phyloP scores from a whole-genome alignment of 164 flowering plant genomes.

The Malania oleifera region DNA sequence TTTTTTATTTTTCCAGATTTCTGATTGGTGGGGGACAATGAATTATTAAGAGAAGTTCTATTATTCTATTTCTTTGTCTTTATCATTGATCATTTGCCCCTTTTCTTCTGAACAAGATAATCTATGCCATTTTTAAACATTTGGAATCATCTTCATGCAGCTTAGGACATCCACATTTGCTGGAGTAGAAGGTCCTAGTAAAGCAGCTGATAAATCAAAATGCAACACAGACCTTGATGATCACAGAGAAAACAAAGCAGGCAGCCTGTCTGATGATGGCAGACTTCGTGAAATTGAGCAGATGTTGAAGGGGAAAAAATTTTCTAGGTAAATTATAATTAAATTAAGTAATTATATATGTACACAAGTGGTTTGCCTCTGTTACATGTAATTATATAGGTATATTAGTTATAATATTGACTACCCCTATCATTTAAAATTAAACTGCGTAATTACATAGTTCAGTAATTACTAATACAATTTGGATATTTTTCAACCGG shows the following conservation, averaged over 20 bases:
- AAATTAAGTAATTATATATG: too few relatives aligned
- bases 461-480: too few relatives aligned
- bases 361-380: too few relatives aligned
- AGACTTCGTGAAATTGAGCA: slow-evolving; percentile 60
- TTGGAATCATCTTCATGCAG: slow-evolving; percentile 29
- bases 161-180: slow-evolving; percentile 19
- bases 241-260: slow-evolving; percentile 15
- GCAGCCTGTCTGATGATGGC: slow-evolving; percentile 17
- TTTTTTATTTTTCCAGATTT: too few relatives aligned
- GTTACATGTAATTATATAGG: too few relatives aligned
- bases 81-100: not conserved
- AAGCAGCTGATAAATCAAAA: slow-evolving; percentile 14
- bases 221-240: slow-evolving; percentile 17
- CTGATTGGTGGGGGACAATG: too few relatives aligned
- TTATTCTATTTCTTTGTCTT: not conserved
- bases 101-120: not conserved
- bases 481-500: too few relatives aligned
- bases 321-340: slow-evolving; percentile 50
- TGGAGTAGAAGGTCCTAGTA: slow-evolving; percentile 24
- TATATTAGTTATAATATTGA: too few relatives aligned
- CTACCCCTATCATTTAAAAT: too few relatives aligned
- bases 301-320: slow-evolving; percentile 47
- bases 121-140: not conserved
- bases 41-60: too few relatives aligned
- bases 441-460: too few relatives aligned